A percentile compares a stretch with the other conserved stretches of the same genome.
Evolutionary conservation across 805 yeast genomes (phyloP).

Genomic region (Cyberlindnera veronae): DNA sequence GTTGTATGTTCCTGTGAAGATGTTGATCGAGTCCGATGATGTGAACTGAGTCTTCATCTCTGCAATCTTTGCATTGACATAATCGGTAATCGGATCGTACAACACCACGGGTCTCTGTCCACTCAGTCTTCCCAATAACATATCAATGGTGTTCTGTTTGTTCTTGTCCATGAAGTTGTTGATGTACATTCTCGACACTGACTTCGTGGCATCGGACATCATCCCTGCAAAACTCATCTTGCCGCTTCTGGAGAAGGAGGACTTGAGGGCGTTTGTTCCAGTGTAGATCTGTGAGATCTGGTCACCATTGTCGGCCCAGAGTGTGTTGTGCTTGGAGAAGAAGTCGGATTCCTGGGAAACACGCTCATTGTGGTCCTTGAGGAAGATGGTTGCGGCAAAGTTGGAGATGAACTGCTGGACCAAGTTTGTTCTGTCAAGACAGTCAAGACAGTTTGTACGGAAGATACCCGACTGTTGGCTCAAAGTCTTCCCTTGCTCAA

Average conservation of each 20-base stretch:
- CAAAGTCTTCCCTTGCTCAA: slow-evolving; percentile 46
- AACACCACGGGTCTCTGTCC: slow-evolving; percentile 52
- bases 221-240: slow-evolving; percentile 97
- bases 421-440: slow-evolving; percentile 90
- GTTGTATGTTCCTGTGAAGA: slow-evolving; percentile 85
- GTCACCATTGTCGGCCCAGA: slow-evolving; percentile 99
- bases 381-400: slow-evolving; percentile 52
- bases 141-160: slow-evolving; percentile 79
- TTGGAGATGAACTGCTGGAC: slow-evolving; percentile 81
- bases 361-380: slow-evolving; percentile 1
- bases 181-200: slow-evolving; percentile 91
- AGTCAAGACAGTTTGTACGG: slow-evolving; percentile 90
- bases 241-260: slow-evolving; percentile 91
- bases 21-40: slow-evolving; percentile 51
- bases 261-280: slow-evolving; percentile 95
- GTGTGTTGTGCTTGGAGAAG: slow-evolving; percentile 69
- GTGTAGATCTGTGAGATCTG: slow-evolving; percentile 94
- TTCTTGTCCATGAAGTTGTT: slow-evolving; percentile 92
- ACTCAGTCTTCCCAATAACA: slow-evolving; percentile 76
- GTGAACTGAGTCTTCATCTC: slow-evolving; percentile 47
- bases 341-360: slow-evolving; percentile 47
- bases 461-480: slow-evolving; percentile 88
- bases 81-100: slow-evolving; percentile 87
- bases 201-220: slow-evolving; percentile 93
- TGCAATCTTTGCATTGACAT: slow-evolving; percentile 57